Evolutionary conservation across 2,329 filamentous ascomycete species (phyloP).

Genomic region (Nannizzia gypsea): DNA sequence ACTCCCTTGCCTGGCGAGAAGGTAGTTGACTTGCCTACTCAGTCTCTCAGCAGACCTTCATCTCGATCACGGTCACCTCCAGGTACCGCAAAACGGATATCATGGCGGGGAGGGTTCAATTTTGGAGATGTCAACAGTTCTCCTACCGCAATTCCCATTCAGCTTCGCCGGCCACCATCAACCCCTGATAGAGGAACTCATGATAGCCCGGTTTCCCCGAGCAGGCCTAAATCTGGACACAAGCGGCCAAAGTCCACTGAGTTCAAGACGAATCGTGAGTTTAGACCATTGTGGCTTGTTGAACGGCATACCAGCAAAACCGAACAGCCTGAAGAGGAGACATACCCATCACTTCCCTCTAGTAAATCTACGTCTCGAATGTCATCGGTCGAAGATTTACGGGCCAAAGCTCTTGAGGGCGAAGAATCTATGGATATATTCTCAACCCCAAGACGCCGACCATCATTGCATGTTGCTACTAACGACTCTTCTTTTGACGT

Average conservation of each 20-base stretch:
- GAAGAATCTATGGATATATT: neutral
- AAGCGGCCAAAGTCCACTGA: constrained; percentile 40
- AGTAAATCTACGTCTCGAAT: constrained; percentile 39
- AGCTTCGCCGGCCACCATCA: constrained; percentile 42
- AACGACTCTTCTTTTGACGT: constrained; percentile 24
- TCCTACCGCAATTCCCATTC: constrained; percentile 43
- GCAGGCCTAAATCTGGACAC: constrained; percentile 28
- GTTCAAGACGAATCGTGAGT: constrained; percentile 49
- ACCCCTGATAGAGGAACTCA: constrained; percentile 25
- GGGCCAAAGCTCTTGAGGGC: constrained; percentile 8
- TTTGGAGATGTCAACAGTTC: constrained; percentile 17
- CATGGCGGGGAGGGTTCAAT: neutral
- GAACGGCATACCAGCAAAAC: constrained; percentile 46
- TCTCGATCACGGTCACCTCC: constrained; percentile 19
- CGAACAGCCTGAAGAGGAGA: constrained; percentile 29
- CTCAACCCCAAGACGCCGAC: constrained; percentile 17
- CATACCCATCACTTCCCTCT: constrained; percentile 40
- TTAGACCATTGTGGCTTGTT: constrained; percentile 71
- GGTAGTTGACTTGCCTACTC: constrained; percentile 19
- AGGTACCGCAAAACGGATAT: neutral
- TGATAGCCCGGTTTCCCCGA: constrained; percentile 32
- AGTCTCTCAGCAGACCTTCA: constrained; percentile 26
- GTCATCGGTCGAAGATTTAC: constrained; percentile 35
- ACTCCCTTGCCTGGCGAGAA: constrained; percentile 24
- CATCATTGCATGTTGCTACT: constrained; percentile 26